Conservation (phyloP, 169 alveolate genomes). For the Cryptosporidium ryanae region DNA sequence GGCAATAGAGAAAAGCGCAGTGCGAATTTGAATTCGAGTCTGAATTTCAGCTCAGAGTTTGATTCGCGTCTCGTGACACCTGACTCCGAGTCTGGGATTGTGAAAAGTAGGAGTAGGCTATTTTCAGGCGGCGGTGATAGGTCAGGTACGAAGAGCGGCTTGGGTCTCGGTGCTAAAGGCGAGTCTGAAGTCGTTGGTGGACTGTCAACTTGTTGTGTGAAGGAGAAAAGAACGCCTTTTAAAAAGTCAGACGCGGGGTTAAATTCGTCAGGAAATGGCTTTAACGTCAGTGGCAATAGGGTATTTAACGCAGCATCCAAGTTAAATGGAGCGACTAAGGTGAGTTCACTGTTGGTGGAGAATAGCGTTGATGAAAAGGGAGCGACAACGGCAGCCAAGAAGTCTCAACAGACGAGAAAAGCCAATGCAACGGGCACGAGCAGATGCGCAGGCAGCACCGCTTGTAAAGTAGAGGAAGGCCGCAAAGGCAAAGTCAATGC, state of each 20-base stretch:
- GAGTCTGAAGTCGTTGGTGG: not conserved
- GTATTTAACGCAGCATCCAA: too few relatives aligned
- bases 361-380: too few relatives aligned
- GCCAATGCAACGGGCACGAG: not conserved
- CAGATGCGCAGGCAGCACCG: not conserved
- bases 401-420: not conserved
- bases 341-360: too few relatives aligned
- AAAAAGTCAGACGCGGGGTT: not conserved
- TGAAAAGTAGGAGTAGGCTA: not conserved
- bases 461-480: too few relatives aligned
- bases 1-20: too few relatives aligned
- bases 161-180: not conserved
- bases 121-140: not conserved
- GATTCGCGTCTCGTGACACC: not conserved
- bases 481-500: too few relatives aligned
- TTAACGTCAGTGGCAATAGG: too few relatives aligned
- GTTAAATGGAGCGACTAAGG: too few relatives aligned
- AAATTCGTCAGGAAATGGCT: not conserved
- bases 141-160: not conserved
- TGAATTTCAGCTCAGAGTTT: too few relatives aligned
- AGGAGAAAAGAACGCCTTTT: not conserved
- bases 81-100: conserved; percentile 11
- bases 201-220: not conserved
- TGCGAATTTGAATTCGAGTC: too few relatives aligned
- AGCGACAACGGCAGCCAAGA: too few relatives aligned